Evolutionary conservation across 1,284 basidiomycete species (phyloP).

Genomic region (Lentinula novae-zelandiae): DNA sequence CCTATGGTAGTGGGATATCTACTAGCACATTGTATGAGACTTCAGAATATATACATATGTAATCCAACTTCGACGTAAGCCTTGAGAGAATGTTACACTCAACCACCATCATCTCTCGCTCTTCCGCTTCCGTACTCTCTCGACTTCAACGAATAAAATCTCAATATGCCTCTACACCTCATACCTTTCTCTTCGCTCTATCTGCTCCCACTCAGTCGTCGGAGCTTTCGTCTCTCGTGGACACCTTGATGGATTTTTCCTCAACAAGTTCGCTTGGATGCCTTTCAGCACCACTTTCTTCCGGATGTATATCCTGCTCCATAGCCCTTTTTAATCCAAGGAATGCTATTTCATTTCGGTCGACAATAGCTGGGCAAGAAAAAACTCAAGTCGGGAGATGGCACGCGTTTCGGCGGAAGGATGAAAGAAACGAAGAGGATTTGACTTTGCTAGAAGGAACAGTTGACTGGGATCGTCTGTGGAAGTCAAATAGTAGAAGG

Average conservation of each 20-base stretch:
- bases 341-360: slow-evolving; percentile 46
- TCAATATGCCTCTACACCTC: slow-evolving; percentile 19
- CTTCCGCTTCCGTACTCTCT: slow-evolving; percentile 31
- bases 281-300: slow-evolving; percentile 46
- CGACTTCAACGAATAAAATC: slow-evolving; percentile 30
- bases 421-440: slow-evolving; percentile 16
- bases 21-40: no score
- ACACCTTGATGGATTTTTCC: slow-evolving; percentile 38
- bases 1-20: not conserved
- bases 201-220: slow-evolving; percentile 27
- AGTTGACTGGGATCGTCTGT: slow-evolving; percentile 51
- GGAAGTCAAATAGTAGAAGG: slow-evolving; percentile 29
- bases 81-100: not conserved
- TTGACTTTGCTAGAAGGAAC: slow-evolving; percentile 15
- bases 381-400: slow-evolving; percentile 65
- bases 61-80: no score
- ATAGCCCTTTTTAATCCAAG: slow-evolving; percentile 43
- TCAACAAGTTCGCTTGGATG: slow-evolving; percentile 48
- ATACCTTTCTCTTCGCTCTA: slow-evolving; percentile 49
- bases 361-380: slow-evolving; percentile 52
- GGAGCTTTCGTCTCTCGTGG: slow-evolving; percentile 44
- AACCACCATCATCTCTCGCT: slow-evolving; percentile 38
- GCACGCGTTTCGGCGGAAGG: slow-evolving; percentile 48
- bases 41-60: no score
- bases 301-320: slow-evolving; percentile 42